A percentile compares a stretch with the other conserved stretches of the same genome.
Evolutionary conservation across 495 filamentous ascomycete genomes (phyloP).

Genomic region (Talaromyces proteolyticus): DNA sequence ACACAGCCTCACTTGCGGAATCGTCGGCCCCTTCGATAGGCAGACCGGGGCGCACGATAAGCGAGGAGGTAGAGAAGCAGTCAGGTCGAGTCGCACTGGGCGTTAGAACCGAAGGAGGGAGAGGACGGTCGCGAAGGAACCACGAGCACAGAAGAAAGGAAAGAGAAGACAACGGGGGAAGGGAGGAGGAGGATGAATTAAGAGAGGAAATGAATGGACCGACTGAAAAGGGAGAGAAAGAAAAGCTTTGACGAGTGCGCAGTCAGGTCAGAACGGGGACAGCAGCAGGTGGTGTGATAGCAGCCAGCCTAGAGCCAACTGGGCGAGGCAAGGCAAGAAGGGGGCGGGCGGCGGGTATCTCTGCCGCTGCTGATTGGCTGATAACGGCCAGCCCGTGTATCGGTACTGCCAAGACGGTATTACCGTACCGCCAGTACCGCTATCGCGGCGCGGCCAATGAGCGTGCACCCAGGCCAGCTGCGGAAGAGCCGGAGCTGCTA

Average conservation of each 20-base stretch:
- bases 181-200: background rate
- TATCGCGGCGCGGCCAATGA: too few species aligned
- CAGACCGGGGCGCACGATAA: background rate
- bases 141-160: background rate
- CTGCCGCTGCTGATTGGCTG: too few species aligned
- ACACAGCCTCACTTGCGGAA: background rate
- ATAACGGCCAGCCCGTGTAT: too few species aligned
- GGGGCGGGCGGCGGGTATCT: too few species aligned
- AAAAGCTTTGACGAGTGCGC: background rate
- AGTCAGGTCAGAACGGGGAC: background rate
- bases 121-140: background rate
- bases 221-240: background rate
- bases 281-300: background rate
- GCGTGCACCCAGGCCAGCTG: too few species aligned
- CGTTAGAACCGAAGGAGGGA: too few species aligned
- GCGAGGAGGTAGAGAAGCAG: background rate
- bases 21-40: background rate
- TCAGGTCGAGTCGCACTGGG: background rate
- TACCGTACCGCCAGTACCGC: too few species aligned
- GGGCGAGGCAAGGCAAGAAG: too few species aligned
- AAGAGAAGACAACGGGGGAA: background rate
- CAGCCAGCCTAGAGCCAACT: too few species aligned
- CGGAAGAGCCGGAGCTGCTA: too few species aligned
- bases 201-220: too few species aligned
- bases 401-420: too few species aligned